Conservation (phyloP, 805 yeast species). For the Wickerhamiella sergipiensis region DNA sequence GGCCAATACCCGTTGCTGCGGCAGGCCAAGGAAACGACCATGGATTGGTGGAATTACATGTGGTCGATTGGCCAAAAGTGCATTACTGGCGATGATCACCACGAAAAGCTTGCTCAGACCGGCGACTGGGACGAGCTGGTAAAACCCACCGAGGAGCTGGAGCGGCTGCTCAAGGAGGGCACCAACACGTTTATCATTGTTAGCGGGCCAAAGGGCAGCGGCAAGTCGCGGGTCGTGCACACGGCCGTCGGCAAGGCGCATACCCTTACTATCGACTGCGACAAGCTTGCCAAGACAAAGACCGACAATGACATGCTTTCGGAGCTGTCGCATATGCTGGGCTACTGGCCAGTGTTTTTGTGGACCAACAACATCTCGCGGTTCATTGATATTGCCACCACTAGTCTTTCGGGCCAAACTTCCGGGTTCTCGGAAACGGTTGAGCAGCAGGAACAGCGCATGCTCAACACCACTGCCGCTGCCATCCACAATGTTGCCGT, state of each 20-base stretch:
- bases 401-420: slow-evolving; percentile 76
- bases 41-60: background rate
- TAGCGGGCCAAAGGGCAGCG: slow-evolving; percentile 92
- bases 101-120: background rate
- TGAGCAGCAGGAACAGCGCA: slow-evolving; percentile 20
- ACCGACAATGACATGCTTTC: slow-evolving; percentile 57
- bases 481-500: slow-evolving; percentile 58
- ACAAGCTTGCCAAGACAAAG: slow-evolving; percentile 54
- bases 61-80: background rate
- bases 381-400: slow-evolving; percentile 71
- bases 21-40: background rate
- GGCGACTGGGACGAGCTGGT: slow-evolving; percentile 4
- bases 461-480: slow-evolving; percentile 23
- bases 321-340: slow-evolving; percentile 60
- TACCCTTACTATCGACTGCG: slow-evolving; percentile 64
- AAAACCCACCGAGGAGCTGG: slow-evolving; percentile 47
- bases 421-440: slow-evolving; percentile 21
- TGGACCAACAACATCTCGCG: slow-evolving; percentile 76
- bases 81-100: background rate
- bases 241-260: slow-evolving; percentile 53
- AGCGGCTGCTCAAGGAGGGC: slow-evolving; percentile 74
- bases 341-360: slow-evolving; percentile 87
- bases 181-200: slow-evolving; percentile 81
- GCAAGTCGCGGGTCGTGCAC: slow-evolving; percentile 45
- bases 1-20: slow-evolving; percentile 1